Evolutionary conservation across 768 basidiomycete genomes (phyloP), one percentile per base, ranked within the genome.

Genomic region (Trametes villosa): DNA sequence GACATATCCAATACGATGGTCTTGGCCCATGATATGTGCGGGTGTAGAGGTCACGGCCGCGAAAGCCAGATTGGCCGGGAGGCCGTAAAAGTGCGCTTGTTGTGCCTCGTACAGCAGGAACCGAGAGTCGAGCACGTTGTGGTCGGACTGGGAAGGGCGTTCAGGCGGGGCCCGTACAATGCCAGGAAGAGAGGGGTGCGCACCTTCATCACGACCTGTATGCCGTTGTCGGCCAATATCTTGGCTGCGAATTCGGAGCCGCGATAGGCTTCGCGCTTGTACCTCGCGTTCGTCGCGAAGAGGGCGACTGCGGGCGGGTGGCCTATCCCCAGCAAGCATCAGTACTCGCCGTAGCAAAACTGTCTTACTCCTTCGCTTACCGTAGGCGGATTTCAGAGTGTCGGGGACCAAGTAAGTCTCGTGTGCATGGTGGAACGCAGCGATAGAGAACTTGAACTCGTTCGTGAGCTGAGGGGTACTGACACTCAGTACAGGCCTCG

Each of bases 381-480:
- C 71, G 36, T 81, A 95, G 61, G 88, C 85, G 71, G 83, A 77
- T 74, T 94, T 96, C 62, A 98, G 75, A 4, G 89, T 75, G 24
- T 86, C 85, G 0, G 94, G 92, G 24, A 95, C 89, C 20, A 97
- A 81, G 75, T 92, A 97, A 1, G 93, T 86, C 71, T 96, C 94
- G 56, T 92, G 87, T 9, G 94, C 95, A 68, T 92, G 89, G 68
- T 95, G 92, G 69, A 95, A 86, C 8, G 91, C 88, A 7, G 89
- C 84, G 29, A 95, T 79, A 1, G 86, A 82, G 69, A 94, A 94
- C 66, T 92, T 77, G 79, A 96, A 98, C 74, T 97, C 95, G 70
- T 96, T 92, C 34, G 92, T 86, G 50, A 97, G 80, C 85, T 94
- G n/a, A n/a, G n/a, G n/a, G n/a, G n/a, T n/a, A n/a, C n/a, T n/a